These are phyloP conservation scores for Hanseniaspora opuntiae DNA, from an alignment of 805 yeast genomes.

Conservation along the genomic window DNA sequence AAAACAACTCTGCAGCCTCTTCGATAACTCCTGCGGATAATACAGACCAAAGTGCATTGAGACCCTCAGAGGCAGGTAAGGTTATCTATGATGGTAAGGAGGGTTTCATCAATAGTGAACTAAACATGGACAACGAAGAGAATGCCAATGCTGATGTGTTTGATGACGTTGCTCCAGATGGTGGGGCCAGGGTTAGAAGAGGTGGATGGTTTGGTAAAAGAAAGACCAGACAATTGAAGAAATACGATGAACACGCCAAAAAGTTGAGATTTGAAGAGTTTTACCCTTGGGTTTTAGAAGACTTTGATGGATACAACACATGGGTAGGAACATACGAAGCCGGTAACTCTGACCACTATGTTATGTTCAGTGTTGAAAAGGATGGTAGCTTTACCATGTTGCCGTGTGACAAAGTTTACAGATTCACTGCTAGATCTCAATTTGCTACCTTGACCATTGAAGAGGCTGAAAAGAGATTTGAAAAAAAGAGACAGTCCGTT, in stretches of 20 bases:
- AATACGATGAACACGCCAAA: constrained; percentile 70
- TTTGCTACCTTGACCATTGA: constrained; percentile 88
- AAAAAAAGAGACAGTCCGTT: constrained; percentile 50
- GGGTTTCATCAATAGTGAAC: constrained; percentile 30
- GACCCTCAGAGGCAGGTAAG: constrained; percentile 29
- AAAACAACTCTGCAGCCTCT: background rate
- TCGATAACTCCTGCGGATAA: constrained; percentile 14
- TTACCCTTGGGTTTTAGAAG: constrained; percentile 97
- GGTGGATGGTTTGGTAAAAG: constrained; percentile 44
- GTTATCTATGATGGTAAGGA: constrained; percentile 30
- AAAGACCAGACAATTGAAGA: constrained; percentile 72
- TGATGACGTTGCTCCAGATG: constrained; percentile 82
- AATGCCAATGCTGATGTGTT: constrained; percentile 21
- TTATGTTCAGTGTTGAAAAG: constrained; percentile 68
- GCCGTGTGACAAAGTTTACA: constrained; percentile 88
- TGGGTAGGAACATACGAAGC: constrained; percentile 97
- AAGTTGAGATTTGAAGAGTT: constrained; percentile 86
- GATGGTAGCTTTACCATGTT: constrained; percentile 77
- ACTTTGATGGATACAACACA: constrained; percentile 83
- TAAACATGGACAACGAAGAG: constrained; percentile 17
- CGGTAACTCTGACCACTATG: constrained; percentile 68
- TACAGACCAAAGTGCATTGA: constrained; percentile 21
- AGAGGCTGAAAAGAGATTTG: constrained; percentile 93
- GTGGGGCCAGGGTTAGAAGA: constrained; percentile 55
- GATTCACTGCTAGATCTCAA: constrained; percentile 83